These are phyloP conservation scores for Penicillium psychrosexuale DNA, from an alignment of 2,329 filamentous ascomycete genomes.

Conservation along the genomic window DNA sequence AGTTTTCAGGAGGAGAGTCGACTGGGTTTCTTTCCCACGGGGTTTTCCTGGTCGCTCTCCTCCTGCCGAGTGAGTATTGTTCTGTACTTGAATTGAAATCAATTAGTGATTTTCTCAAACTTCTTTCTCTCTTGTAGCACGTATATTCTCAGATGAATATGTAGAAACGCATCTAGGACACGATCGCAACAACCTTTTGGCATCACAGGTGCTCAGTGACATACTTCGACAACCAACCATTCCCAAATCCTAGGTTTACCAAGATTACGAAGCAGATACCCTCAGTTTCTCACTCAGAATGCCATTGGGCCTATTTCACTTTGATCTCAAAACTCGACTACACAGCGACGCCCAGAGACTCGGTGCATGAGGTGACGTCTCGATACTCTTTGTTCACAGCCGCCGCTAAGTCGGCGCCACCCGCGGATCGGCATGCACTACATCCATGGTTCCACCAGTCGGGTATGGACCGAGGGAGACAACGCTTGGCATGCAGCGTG, in stretches of 20 bases:
- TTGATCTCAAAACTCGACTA: background rate
- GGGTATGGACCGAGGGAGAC: background rate
- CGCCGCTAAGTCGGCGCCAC: background rate
- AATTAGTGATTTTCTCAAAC: background rate
- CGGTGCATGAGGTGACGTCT: slow-evolving; percentile 6
- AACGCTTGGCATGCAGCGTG: slow-evolving; percentile 2
- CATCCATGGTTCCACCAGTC: background rate
- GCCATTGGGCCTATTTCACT: background rate
- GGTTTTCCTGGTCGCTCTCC: background rate
- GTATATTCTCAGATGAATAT: background rate
- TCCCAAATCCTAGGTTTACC: background rate
- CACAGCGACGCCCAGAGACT: background rate
- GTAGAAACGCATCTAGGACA: background rate
- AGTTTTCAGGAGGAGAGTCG: background rate
- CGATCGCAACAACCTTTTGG: background rate
- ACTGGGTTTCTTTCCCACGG: background rate
- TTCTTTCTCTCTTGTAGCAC: background rate
- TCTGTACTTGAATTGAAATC: background rate
- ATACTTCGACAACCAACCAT: background rate
- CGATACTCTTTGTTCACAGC: slow-evolving; percentile 4
- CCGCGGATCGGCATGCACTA: slow-evolving; percentile 1
- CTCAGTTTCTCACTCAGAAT: background rate
- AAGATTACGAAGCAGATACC: too few relatives aligned
- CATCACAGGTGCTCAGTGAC: background rate
- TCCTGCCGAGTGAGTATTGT: background rate